Evolutionary conservation across 371 early-diverging fungal genomes (phyloP), one percentile per base, ranked within the genome.

Genomic region (Rhizomucor miehei): DNA sequence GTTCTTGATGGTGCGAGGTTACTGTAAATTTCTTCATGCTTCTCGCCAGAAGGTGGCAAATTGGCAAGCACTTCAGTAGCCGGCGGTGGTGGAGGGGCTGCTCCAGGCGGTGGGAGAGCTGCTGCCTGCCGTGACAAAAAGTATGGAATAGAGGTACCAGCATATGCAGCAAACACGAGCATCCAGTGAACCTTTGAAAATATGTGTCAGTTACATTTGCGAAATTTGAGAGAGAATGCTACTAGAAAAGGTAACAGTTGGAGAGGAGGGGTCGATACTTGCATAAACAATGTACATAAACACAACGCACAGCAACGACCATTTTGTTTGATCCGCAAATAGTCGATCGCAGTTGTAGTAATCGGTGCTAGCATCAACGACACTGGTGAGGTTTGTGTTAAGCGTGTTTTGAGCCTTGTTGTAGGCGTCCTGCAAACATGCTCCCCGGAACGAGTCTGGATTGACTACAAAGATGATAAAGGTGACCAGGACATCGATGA

Each of bases 301-400:
- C 1, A 71, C 40, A 11, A 66, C 51, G 20, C 67, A 64, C n/a
- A 68, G 17, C 8, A 78, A 47, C 1, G 67, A 58, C 66, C 75
- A 78, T 50, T 78, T 78, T 20, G 70, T 25, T 56, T 78, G 73
- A 45, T 70, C 68, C 21, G 68, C 41, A 37, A 54, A 74, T n/a
- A 78, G 19, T 29, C 68, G 64, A 29, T 67, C 52, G 19, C 78
- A 78, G 23, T 78, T 74, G 46, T 72, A 78, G n/a, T 61, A 66
- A 37, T 74, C 73, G 0, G 11, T 45, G 13, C 48, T 34, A 11
- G 49, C 21, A 19, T 19, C 24, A 10, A 60, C n/a, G 2, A 45
- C 17, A 17, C n/a, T 34, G 8, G 53, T 52, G 1, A 23, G 24
- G 34, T 37, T 37, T 21, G 37, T n/a, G 8, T 54, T 23, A 16